Conservation (phyloP, 2,329 filamentous ascomycete species). For the Capronia americana region DNA sequence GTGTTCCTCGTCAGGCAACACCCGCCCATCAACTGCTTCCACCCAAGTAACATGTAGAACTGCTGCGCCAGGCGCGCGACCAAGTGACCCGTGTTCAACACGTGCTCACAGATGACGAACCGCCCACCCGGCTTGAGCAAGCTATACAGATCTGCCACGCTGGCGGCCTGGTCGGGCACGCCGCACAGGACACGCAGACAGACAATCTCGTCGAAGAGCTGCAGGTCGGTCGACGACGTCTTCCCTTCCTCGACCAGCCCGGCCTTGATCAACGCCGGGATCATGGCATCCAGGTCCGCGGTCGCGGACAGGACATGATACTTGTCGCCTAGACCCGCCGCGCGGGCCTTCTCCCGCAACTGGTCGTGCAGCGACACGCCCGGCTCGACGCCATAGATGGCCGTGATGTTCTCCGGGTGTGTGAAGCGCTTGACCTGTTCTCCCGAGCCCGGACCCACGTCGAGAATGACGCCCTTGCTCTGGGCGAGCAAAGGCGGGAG, state of each 20-base stretch:
- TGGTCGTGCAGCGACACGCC: slow-evolving; percentile 55
- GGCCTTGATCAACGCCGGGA: slow-evolving; percentile 52
- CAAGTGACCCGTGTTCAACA: slow-evolving; percentile 57
- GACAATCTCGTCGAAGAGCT: slow-evolving; percentile 61
- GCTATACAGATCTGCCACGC: slow-evolving; percentile 54
- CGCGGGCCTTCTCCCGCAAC: slow-evolving; percentile 47
- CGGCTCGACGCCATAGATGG: slow-evolving; percentile 63
- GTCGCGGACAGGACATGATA: slow-evolving; percentile 59
- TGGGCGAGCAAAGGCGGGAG: slow-evolving; percentile 20
- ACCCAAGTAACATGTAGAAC: slow-evolving; percentile 54
- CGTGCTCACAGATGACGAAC: slow-evolving; percentile 63
- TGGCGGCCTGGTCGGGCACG: slow-evolving; percentile 56
- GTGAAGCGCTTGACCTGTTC: slow-evolving; percentile 56
- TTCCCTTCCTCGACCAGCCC: slow-evolving; percentile 44
- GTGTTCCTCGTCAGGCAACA: slow-evolving; percentile 51
- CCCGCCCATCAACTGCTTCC: slow-evolving; percentile 59
- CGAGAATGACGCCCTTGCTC: slow-evolving; percentile 50
- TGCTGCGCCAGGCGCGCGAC: slow-evolving; percentile 54
- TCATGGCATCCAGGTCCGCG: slow-evolving; percentile 55
- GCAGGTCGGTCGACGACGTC: slow-evolving; percentile 42
- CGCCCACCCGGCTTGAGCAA: slow-evolving; percentile 62
- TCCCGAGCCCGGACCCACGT: slow-evolving; percentile 61
- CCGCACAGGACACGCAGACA: slow-evolving; percentile 62
- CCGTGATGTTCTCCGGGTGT: slow-evolving; percentile 48
- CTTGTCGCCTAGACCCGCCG: slow-evolving; percentile 46